Conservation (phyloP, 2,329 filamentous ascomycete genomes). For the Orbilia javanica region DNA sequence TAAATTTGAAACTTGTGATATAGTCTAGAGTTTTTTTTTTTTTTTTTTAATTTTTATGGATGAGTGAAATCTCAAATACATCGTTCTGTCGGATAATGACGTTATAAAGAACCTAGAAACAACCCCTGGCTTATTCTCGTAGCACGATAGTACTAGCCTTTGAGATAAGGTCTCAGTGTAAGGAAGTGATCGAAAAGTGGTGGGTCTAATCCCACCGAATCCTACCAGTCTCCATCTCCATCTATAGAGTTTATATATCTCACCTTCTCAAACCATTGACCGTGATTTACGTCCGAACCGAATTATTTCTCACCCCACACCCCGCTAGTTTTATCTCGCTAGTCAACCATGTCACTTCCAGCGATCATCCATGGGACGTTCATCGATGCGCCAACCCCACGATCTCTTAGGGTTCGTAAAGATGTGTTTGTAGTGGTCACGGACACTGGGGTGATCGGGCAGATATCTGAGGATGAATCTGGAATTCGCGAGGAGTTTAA, state of each 20-base stretch:
- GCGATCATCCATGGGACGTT: slow-evolving; percentile 57
- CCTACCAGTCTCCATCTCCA: too few relatives aligned
- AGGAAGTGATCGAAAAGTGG: too few relatives aligned
- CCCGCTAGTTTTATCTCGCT: background rate
- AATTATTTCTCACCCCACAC: background rate
- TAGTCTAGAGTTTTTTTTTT: background rate
- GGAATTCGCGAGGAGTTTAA: slow-evolving; percentile 33
- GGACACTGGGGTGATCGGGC: slow-evolving; percentile 24
- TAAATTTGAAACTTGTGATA: background rate
- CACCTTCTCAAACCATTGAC: too few relatives aligned
- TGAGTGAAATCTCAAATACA: background rate
- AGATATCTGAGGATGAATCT: slow-evolving; percentile 17
- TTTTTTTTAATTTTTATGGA: too few relatives aligned
- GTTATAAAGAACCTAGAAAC: too few relatives aligned
- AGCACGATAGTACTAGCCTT: too few relatives aligned
- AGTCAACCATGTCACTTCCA: slow-evolving; percentile 21
- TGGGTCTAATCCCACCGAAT: background rate
- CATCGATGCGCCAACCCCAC: slow-evolving; percentile 60
- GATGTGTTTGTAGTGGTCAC: slow-evolving; percentile 56
- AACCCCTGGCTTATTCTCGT: too few relatives aligned
- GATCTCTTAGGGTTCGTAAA: slow-evolving; percentile 57
- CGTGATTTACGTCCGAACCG: too few relatives aligned
- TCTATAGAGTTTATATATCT: too few relatives aligned
- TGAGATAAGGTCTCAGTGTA: too few relatives aligned
- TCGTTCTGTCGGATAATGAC: too few relatives aligned